These are phyloP conservation scores for Diversispora epigaea DNA, from an alignment of 192 early-diverging fungal species.

Conservation along the genomic window DNA sequence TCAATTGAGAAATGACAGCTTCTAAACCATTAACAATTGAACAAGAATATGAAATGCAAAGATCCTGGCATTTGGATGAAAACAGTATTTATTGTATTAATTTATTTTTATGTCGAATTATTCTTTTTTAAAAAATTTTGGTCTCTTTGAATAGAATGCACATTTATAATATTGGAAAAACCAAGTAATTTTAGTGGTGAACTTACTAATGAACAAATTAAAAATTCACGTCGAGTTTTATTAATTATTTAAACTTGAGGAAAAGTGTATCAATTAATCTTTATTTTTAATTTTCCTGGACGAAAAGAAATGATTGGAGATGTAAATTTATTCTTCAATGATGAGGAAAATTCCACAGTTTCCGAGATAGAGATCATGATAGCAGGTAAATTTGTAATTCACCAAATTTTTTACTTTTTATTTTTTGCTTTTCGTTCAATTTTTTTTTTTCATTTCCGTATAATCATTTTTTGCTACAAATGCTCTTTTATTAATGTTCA, in stretches of 20 bases:
- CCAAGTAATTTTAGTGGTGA: slow-evolving; percentile 20
- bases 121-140: background rate
- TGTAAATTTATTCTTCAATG: slow-evolving; percentile 92
- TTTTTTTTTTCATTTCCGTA: background rate
- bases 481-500: slow-evolving; percentile 15
- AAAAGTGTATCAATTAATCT: slow-evolving; percentile 37
- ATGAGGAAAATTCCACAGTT: slow-evolving; percentile 63
- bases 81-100: slow-evolving; percentile 54
- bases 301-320: slow-evolving; percentile 84
- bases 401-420: no score
- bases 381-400: slow-evolving; percentile 61
- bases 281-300: slow-evolving; percentile 8
- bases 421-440: background rate
- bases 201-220: slow-evolving; percentile 38
- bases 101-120: background rate
- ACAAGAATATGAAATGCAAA: slow-evolving; percentile 95
- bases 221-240: slow-evolving; percentile 26
- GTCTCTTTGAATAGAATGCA: slow-evolving; percentile 51
- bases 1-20: slow-evolving; percentile 79
- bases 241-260: slow-evolving; percentile 28
- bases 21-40: slow-evolving; percentile 90
- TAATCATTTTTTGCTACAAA: background rate
- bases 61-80: slow-evolving; percentile 81
- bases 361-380: slow-evolving; percentile 97
- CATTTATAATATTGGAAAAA: slow-evolving; percentile 65